These are phyloP conservation scores for Dioscorea alata DNA, from an alignment of 106 monocot species.

Conservation along the genomic window DNA sequence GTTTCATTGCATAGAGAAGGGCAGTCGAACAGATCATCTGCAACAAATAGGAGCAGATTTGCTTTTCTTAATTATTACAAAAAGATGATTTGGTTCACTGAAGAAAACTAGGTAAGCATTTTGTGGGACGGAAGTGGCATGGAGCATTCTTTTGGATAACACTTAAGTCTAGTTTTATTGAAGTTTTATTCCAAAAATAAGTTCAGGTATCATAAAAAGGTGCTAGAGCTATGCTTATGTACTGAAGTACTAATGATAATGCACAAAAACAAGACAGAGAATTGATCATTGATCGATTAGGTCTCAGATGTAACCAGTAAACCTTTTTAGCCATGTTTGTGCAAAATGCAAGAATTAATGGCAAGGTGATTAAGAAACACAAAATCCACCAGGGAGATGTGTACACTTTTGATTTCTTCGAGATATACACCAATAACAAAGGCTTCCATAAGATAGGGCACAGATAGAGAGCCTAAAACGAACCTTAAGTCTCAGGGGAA, in stretches of 20 bases:
- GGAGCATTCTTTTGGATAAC: not conserved
- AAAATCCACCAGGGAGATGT: no score
- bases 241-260: no score
- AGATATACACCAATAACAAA: not conserved
- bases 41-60: constrained; percentile 7
- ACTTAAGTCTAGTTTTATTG: not conserved
- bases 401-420: not conserved
- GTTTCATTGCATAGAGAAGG: constrained; percentile 74
- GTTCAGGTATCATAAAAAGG: not conserved
- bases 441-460: not conserved
- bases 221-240: not conserved
- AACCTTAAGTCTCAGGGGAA: no score
- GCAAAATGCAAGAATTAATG: no score
- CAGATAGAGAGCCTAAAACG: no score
- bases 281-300: no score
- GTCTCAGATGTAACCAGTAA: no score
- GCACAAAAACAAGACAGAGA: no score
- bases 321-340: no score
- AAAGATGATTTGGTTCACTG: not conserved
- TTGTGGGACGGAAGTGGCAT: not conserved
- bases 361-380: no score
- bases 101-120: not conserved
- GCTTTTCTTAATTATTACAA: not conserved
- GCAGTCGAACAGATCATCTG: constrained; percentile 85
- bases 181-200: not conserved